Evolutionary conservation across 164 flowering plant genomes (phyloP).

Genomic region (Macadamia integrifolia): DNA sequence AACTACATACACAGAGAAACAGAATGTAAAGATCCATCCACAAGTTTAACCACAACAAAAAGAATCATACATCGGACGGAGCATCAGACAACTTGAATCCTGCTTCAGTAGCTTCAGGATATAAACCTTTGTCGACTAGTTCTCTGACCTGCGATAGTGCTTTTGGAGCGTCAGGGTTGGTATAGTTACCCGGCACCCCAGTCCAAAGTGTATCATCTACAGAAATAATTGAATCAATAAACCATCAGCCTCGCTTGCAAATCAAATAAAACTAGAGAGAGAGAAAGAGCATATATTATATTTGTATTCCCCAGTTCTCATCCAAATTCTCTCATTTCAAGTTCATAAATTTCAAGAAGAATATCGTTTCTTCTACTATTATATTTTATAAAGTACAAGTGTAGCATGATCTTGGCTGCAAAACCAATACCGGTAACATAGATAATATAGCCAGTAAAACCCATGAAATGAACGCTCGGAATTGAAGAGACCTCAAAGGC

Average conservation of each 20-base stretch:
- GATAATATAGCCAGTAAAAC: too few species aligned
- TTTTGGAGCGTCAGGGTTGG: constrained; percentile 57
- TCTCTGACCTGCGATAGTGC: constrained; percentile 64
- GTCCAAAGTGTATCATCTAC: constrained; percentile 92
- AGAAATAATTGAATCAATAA: neutral
- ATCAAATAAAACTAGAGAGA: neutral
- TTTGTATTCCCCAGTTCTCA: too few species aligned
- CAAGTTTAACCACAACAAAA: neutral
- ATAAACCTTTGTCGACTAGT: constrained; percentile 66
- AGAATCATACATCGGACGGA: constrained; percentile 59
- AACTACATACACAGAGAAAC: neutral
- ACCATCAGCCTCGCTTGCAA: constrained; percentile 1
- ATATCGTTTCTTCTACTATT: too few species aligned
- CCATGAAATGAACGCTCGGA: too few species aligned
- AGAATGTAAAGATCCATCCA: neutral
- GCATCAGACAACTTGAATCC: constrained; percentile 55
- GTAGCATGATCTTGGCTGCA: too few species aligned
- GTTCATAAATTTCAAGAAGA: too few species aligned
- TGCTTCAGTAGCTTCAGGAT: constrained; percentile 57
- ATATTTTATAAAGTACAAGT: too few species aligned
- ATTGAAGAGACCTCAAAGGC: too few species aligned
- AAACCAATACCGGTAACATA: too few species aligned
- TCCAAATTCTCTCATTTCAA: too few species aligned
- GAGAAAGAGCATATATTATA: neutral
- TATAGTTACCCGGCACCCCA: constrained; percentile 72